These are phyloP conservation scores for Catunica adiposa DNA, from an alignment of 2,329 filamentous ascomycete genomes.

Conservation along the genomic window DNA sequence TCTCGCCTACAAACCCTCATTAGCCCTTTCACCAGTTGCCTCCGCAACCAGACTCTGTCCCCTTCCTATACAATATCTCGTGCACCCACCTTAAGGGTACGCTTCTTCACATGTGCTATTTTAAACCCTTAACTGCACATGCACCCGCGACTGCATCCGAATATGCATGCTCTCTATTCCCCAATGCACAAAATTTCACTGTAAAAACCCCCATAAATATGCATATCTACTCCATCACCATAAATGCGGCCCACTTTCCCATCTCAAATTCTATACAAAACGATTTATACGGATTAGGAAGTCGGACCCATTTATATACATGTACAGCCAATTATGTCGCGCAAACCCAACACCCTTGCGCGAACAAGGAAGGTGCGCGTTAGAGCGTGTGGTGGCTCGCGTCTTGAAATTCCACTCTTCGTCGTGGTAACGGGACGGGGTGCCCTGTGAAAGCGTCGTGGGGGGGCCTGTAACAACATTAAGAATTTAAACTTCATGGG, in stretches of 20 bases:
- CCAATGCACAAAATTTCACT: not conserved
- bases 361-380: not conserved
- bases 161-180: not conserved
- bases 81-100: too few species aligned
- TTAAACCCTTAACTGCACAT: not conserved
- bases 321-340: not conserved
- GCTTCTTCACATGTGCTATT: too few species aligned
- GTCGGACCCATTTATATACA: not conserved
- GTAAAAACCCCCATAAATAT: not conserved
- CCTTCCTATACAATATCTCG: not conserved
- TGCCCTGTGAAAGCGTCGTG: not conserved
- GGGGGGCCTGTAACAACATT: not conserved
- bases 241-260: not conserved
- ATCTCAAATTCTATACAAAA: not conserved
- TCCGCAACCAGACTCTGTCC: not conserved
- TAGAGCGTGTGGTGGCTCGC: not conserved
- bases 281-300: slow-evolving; percentile 8
- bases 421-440: not conserved
- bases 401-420: slow-evolving; percentile 1
- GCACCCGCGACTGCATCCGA: not conserved
- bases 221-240: not conserved
- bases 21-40: not conserved
- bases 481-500: not conserved
- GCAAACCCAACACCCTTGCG: not conserved
- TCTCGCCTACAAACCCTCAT: not conserved